A percentile compares a stretch with the other conserved stretches of the same genome.
phyloP scores from a whole-genome alignment of 768 basidiomycete genomes.

The Boletus subparvulus region DNA sequence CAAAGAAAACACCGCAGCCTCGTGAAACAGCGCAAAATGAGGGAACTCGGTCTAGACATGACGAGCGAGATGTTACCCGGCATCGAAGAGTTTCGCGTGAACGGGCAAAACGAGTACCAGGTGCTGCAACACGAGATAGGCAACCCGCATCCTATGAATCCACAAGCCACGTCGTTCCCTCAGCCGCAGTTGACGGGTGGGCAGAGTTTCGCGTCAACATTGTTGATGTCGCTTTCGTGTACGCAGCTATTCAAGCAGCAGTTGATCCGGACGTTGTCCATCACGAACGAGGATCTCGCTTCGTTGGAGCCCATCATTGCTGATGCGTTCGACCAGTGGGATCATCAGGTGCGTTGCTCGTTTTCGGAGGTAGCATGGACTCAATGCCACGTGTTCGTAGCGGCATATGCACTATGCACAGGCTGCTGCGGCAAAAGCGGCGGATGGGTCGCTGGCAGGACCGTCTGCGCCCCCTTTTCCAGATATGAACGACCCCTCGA shows the following conservation, averaged over 20 bases:
- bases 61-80: slow-evolving; percentile 66
- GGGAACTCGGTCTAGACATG: slow-evolving; percentile 81
- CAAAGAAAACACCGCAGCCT: slow-evolving; percentile 80
- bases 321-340: slow-evolving; percentile 86
- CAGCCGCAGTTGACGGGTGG: slow-evolving; percentile 52
- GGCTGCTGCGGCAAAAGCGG: slow-evolving; percentile 33
- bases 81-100: slow-evolving; percentile 66
- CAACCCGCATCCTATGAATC: slow-evolving; percentile 36
- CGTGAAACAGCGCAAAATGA: slow-evolving; percentile 78
- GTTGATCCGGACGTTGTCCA: slow-evolving; percentile 64
- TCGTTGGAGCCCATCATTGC: slow-evolving; percentile 79
- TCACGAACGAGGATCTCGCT: slow-evolving; percentile 78
- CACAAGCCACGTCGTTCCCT: slow-evolving; percentile 62
- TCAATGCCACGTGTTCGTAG: slow-evolving; percentile 25
- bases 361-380: not conserved
- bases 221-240: slow-evolving; percentile 75
- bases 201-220: slow-evolving; percentile 76
- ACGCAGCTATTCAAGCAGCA: slow-evolving; percentile 74
- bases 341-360: slow-evolving; percentile 59
- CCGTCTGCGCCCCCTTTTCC: slow-evolving; percentile 32
- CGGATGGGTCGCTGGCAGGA: slow-evolving; percentile 29
- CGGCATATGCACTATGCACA: slow-evolving; percentile 48
- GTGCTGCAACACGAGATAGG: slow-evolving; percentile 38
- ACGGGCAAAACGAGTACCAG: slow-evolving; percentile 41
- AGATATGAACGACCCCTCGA: slow-evolving; percentile 33